A percentile compares a stretch with the other conserved stretches of the same genome.
Evolutionary conservation across 2,329 filamentous ascomycete genomes (phyloP).

Genomic region (Cercospora citrullina): DNA sequence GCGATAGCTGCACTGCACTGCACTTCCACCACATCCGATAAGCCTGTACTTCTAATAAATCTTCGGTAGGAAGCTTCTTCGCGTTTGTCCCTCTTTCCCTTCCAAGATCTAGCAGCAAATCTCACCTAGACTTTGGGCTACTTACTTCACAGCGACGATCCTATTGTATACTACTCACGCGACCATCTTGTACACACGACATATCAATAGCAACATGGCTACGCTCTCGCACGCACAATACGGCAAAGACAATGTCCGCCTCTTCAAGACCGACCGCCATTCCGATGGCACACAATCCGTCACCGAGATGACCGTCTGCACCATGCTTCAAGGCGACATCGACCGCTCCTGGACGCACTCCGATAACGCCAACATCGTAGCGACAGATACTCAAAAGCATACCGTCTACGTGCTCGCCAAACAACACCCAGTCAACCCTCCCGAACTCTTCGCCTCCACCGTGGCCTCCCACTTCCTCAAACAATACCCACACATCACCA

Average conservation of each 20-base stretch:
- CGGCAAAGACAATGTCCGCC: slow-evolving; percentile 96
- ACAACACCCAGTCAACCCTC: slow-evolving; percentile 85
- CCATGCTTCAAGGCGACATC: slow-evolving; percentile 89
- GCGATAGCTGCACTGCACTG: background rate
- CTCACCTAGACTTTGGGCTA: background rate
- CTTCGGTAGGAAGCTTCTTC: slow-evolving; percentile 12
- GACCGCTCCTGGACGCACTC: slow-evolving; percentile 84
- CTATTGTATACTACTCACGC: background rate
- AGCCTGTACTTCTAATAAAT: slow-evolving; percentile 6
- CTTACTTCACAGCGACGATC: background rate
- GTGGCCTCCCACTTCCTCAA: slow-evolving; percentile 86
- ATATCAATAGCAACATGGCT: slow-evolving; percentile 42
- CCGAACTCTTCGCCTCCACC: slow-evolving; percentile 85
- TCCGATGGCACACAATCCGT: slow-evolving; percentile 78
- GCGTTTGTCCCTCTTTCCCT: background rate
- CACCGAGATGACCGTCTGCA: slow-evolving; percentile 92
- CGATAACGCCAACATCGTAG: slow-evolving; percentile 93
- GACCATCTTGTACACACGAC: background rate
- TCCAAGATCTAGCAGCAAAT: background rate
- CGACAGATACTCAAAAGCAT: slow-evolving; percentile 98
- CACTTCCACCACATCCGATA: slow-evolving; percentile 15
- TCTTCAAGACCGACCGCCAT: slow-evolving; percentile 90
- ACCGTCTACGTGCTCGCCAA: slow-evolving; percentile 87
- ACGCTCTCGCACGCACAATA: slow-evolving; percentile 65
- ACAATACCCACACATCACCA: slow-evolving; percentile 83